phyloP scores from a whole-genome alignment of 78 protist species.

The Protostelium mycophagum region DNA sequence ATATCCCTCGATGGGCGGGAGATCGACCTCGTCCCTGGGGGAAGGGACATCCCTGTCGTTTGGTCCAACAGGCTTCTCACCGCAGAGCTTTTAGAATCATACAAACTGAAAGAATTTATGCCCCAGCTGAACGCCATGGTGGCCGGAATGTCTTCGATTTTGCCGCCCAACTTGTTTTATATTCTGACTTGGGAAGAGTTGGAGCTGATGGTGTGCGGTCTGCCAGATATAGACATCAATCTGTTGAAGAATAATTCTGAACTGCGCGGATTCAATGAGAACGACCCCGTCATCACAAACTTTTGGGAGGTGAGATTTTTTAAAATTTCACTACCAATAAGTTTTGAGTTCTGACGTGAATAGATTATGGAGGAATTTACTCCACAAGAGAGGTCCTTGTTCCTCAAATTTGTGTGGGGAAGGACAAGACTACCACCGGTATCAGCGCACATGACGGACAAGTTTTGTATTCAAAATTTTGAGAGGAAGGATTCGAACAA shows the following conservation, averaged over 20 bases:
- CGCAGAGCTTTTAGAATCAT: slow-evolving; percentile 23
- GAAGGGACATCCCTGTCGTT: slow-evolving; percentile 17
- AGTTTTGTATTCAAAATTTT: not conserved
- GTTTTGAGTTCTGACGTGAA: not conserved
- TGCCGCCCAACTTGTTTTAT: slow-evolving; percentile 41
- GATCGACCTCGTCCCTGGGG: slow-evolving; percentile 16
- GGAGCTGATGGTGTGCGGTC: slow-evolving; percentile 57
- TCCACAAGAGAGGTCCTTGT: slow-evolving; percentile 44
- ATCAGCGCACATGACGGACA: not conserved
- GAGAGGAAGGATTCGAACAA: not conserved
- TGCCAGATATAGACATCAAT: slow-evolving; percentile 46
- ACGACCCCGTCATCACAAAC: slow-evolving; percentile 33
- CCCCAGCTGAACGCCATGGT: slow-evolving; percentile 46
- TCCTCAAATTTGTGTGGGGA: slow-evolving; percentile 69
- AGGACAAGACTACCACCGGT: slow-evolving; percentile 57
- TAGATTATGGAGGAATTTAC: slow-evolving; percentile 40
- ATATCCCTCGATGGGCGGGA: slow-evolving; percentile 16
- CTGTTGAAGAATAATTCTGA: slow-evolving; percentile 53
- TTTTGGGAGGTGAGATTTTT: slow-evolving; percentile 26
- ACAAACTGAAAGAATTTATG: slow-evolving; percentile 31
- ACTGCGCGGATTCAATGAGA: slow-evolving; percentile 14
- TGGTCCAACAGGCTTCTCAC: slow-evolving; percentile 39
- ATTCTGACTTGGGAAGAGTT: slow-evolving; percentile 59
- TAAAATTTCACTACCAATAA: not conserved
- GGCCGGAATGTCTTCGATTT: slow-evolving; percentile 29